Conservation (phyloP, 1,284 basidiomycete genomes). For the Austroboletus niveus region DNA sequence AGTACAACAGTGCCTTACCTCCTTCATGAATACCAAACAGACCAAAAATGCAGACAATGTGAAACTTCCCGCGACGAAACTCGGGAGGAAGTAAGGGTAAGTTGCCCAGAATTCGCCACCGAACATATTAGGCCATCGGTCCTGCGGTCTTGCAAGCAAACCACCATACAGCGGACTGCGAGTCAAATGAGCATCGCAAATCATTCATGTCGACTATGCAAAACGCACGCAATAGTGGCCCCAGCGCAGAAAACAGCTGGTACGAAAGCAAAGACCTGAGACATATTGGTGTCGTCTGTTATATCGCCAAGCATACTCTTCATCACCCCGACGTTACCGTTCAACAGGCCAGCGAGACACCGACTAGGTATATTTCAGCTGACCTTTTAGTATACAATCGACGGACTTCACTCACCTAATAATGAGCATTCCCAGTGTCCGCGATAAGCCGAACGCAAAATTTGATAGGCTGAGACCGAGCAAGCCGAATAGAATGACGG, state of each 20-base stretch:
- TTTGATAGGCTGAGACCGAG: conserved; percentile 66
- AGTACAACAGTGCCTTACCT: conserved; percentile 36
- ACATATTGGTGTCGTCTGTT: conserved; percentile 41
- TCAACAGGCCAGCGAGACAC: conserved; percentile 37
- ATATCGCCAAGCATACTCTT: conserved; percentile 51
- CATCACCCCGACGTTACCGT: conserved; percentile 38
- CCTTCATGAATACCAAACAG: conserved; percentile 56
- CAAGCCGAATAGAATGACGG: conserved; percentile 65
- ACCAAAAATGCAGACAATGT: conserved; percentile 53
- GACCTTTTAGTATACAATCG: neutral
- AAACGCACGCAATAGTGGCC: conserved; percentile 27
- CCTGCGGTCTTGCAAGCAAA: conserved; percentile 43
- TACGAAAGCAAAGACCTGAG: conserved; percentile 27
- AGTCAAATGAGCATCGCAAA: conserved; percentile 43
- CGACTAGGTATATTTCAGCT: conserved; percentile 22
- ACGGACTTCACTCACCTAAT: conserved; percentile 44
- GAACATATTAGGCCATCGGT: conserved; percentile 47
- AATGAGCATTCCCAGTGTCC: conserved; percentile 60
- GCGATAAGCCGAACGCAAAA: conserved; percentile 71
- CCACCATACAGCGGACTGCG: conserved; percentile 52
- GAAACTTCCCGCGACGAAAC: conserved; percentile 56
- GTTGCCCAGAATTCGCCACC: conserved; percentile 44
- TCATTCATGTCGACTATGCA: neutral
- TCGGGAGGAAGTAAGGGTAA: conserved; percentile 59
- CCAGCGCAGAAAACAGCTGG: conserved; percentile 27